Evolutionary conservation across 805 yeast species (phyloP).

Genomic region (Kazachstania kunashirensis): DNA sequence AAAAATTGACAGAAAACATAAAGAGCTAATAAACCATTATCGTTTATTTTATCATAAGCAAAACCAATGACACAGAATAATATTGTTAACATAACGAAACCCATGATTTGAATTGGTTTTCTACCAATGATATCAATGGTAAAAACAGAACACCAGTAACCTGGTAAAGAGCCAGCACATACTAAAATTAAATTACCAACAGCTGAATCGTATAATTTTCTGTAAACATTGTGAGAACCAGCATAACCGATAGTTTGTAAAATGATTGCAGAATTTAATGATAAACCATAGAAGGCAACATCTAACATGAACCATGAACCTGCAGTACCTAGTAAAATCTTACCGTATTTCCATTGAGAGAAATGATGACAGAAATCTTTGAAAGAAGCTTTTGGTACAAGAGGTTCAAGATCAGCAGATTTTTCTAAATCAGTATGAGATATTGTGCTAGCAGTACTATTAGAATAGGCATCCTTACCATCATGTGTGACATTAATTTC

Average conservation of each 20-base stretch:
- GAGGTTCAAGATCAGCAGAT: slow-evolving; percentile 7
- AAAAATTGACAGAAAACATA: slow-evolving; percentile 79
- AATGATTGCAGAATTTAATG: slow-evolving; percentile 71
- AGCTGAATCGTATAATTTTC: slow-evolving; percentile 61
- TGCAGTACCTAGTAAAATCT: slow-evolving; percentile 79
- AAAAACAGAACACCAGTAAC: slow-evolving; percentile 80
- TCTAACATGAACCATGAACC: slow-evolving; percentile 87
- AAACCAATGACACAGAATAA: slow-evolving; percentile 77
- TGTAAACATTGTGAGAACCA: slow-evolving; percentile 57
- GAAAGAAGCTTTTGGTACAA: slow-evolving; percentile 75
- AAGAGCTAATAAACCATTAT: slow-evolving; percentile 61
- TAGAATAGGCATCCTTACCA: slow-evolving; percentile 20
- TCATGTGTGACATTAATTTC: slow-evolving; percentile 20
- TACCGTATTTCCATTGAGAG: slow-evolving; percentile 78
- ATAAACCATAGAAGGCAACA: slow-evolving; percentile 84
- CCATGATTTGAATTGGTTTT: slow-evolving; percentile 69
- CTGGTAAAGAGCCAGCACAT: slow-evolving; percentile 93
- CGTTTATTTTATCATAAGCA: slow-evolving; percentile 62
- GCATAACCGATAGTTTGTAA: slow-evolving; percentile 81
- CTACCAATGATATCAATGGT: slow-evolving; percentile 77
- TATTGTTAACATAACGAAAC: slow-evolving; percentile 62
- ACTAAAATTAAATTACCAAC: slow-evolving; percentile 89
- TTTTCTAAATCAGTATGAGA: background rate
- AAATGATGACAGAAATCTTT: slow-evolving; percentile 65
- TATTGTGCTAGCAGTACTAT: background rate